Conservation (phyloP, 148 eudicot genomes). For the Rhododendron mucronatum region DNA sequence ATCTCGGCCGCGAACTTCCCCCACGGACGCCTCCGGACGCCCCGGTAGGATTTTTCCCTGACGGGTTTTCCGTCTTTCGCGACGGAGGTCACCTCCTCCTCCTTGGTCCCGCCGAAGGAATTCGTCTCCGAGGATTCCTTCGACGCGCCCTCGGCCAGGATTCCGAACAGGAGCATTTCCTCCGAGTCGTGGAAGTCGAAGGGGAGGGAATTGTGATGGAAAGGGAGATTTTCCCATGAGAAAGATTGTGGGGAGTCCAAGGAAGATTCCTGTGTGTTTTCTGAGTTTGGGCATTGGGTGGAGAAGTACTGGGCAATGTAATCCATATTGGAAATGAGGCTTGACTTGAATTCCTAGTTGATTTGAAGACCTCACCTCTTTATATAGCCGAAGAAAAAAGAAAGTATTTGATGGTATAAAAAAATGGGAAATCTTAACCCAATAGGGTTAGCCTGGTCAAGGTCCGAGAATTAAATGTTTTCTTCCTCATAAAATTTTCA, state of each 20-base stretch:
- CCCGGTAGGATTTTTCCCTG: constrained; percentile 12
- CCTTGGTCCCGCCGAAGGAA: not conserved
- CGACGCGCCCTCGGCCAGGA: constrained; percentile 6
- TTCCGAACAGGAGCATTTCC: constrained; percentile 9
- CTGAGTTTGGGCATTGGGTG: not conserved
- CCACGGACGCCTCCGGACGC: constrained; percentile 18
- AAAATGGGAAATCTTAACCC: too few species aligned
- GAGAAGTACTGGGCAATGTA: not conserved
- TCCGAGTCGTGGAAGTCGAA: constrained; percentile 16
- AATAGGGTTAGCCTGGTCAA: too few species aligned
- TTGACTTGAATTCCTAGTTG: not conserved
- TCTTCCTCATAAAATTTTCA: too few species aligned
- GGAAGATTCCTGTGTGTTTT: constrained; percentile 12
- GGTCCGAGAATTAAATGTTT: too few species aligned
- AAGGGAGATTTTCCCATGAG: constrained; percentile 1
- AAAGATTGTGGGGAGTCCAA: not conserved
- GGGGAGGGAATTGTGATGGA: constrained; percentile 4
- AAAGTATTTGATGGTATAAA: not conserved
- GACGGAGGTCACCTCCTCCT: constrained; percentile 9
- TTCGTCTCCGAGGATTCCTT: not conserved
- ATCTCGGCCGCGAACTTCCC: constrained; percentile 24
- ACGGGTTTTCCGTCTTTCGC: not conserved
- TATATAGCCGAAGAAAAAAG: not conserved
- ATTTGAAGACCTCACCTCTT: not conserved
- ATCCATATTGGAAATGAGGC: constrained; percentile 2